A percentile compares a stretch with the other conserved stretches of the same genome.
phyloP scores from a whole-genome alignment of 2,329 filamentous ascomycete species.

The Diaporthe ampelina region DNA sequence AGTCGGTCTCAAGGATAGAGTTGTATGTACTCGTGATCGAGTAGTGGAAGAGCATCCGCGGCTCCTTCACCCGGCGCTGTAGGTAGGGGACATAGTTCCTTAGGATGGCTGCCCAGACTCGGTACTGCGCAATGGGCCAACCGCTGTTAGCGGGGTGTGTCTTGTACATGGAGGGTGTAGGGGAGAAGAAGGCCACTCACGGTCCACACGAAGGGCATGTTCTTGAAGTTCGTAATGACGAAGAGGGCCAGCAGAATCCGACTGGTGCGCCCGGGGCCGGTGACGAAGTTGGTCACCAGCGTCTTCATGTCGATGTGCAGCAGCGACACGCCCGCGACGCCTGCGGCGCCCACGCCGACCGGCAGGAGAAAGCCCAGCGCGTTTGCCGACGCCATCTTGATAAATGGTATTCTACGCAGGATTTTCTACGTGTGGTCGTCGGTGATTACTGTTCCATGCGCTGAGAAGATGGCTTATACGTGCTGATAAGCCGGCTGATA shows the following conservation, averaged over 20 bases:
- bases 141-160: too few species aligned
- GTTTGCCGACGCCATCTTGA: slow-evolving; percentile 40
- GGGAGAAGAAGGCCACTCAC: slow-evolving; percentile 58
- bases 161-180: not conserved
- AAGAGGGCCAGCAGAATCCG: slow-evolving; percentile 69
- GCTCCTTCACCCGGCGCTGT: slow-evolving; percentile 42
- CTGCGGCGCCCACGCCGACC: slow-evolving; percentile 56
- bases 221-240: slow-evolving; percentile 78
- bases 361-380: slow-evolving; percentile 53
- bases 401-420: too few species aligned
- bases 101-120: slow-evolving; percentile 53
- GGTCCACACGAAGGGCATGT: slow-evolving; percentile 81
- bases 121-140: slow-evolving; percentile 45
- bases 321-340: slow-evolving; percentile 58
- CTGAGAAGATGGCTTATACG: not conserved
- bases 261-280: slow-evolving; percentile 67
- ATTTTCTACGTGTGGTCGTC: not conserved
- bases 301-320: slow-evolving; percentile 59
- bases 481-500: slow-evolving; percentile 41
- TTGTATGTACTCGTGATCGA: slow-evolving; percentile 49
- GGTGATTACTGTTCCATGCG: not conserved
- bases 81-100: slow-evolving; percentile 48
- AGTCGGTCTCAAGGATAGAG: slow-evolving; percentile 54
- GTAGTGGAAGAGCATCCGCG: slow-evolving; percentile 54
- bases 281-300: slow-evolving; percentile 60